A percentile compares a stretch with the other conserved stretches of the same genome.
Evolutionary conservation across 2,329 filamentous ascomycete species (phyloP).

Genomic region (Aspergillus proliferans): DNA sequence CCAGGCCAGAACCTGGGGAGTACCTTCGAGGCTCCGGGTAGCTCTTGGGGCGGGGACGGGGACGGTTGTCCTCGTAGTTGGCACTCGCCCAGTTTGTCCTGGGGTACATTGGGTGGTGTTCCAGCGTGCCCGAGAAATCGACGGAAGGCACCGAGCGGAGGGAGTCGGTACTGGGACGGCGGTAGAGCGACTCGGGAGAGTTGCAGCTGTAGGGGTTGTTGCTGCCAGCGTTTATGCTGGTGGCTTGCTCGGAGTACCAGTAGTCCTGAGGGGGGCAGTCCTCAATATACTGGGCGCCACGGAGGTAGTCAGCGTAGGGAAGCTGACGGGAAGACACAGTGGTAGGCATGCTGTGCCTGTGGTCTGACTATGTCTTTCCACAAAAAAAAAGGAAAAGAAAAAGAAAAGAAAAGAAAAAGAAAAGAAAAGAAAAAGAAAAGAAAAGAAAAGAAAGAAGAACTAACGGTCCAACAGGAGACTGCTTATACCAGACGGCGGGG

Average conservation of each 20-base stretch:
- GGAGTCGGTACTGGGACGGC: not conserved
- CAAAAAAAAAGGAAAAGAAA: too few relatives aligned
- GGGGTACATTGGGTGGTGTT: slow-evolving; percentile 21
- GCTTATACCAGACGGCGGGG: slow-evolving; percentile 3
- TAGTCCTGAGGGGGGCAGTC: slow-evolving; percentile 9
- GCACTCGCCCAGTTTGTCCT: slow-evolving; percentile 4
- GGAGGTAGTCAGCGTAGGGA: slow-evolving; percentile 3
- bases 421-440: too few relatives aligned
- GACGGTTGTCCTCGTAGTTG: not conserved
- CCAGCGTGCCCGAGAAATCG: slow-evolving; percentile 19
- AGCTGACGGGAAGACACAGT: too few relatives aligned
- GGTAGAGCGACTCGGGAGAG: slow-evolving; percentile 6
- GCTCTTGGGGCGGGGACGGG: slow-evolving; percentile 6
- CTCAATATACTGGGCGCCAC: slow-evolving; percentile 18
- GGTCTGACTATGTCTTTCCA: not conserved
- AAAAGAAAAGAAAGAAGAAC: too few relatives aligned
- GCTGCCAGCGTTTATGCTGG: slow-evolving; percentile 6
- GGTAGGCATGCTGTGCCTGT: slow-evolving; percentile 5
- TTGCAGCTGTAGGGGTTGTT: slow-evolving; percentile 23
- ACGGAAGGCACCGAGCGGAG: slow-evolving; percentile 15
- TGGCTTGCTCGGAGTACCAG: not conserved
- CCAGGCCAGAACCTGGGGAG: slow-evolving; percentile 26
- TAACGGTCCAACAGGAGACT: not conserved
- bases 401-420: too few relatives aligned
- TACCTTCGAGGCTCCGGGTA: slow-evolving; percentile 6